phyloP scores from a whole-genome alignment of 176 grass and related monocot species.

The Bonia amplexicaulis region DNA sequence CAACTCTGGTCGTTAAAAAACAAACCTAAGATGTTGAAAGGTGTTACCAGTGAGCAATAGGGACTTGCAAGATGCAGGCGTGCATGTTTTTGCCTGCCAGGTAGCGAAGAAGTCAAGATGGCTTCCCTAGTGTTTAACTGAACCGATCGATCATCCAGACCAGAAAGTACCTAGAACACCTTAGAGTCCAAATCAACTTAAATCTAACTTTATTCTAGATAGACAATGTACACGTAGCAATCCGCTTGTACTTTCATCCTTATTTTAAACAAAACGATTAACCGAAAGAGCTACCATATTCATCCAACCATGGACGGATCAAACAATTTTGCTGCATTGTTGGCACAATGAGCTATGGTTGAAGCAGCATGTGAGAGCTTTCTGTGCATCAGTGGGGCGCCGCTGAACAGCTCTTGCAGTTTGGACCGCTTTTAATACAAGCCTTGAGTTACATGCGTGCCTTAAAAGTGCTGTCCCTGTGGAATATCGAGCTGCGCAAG shows the following conservation, averaged over 20 bases:
- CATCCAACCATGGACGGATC: background rate
- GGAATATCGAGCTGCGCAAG: background rate
- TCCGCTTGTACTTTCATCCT: too few species aligned
- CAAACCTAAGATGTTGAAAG: background rate
- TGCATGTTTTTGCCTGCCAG: background rate
- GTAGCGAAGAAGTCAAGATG: background rate
- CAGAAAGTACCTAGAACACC: too few species aligned
- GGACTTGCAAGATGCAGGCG: background rate
- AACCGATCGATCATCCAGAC: background rate
- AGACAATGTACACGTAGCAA: too few species aligned
- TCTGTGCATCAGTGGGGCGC: background rate
- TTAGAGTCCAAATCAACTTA: too few species aligned
- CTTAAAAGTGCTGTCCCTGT: conserved; percentile 14
- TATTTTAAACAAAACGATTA: too few species aligned
- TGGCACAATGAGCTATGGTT: background rate
- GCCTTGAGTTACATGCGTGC: background rate
- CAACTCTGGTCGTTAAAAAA: background rate
- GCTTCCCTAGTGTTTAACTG: background rate
- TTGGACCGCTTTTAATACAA: conserved; percentile 3
- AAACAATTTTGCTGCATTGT: background rate
- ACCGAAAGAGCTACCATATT: too few species aligned
- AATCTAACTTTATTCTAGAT: too few species aligned
- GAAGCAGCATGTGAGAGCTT: background rate
- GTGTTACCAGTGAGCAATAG: background rate
- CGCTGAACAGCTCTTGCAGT: background rate